Conservation (phyloP, 257 asterid genomes). For the Avicennia marina region DNA sequence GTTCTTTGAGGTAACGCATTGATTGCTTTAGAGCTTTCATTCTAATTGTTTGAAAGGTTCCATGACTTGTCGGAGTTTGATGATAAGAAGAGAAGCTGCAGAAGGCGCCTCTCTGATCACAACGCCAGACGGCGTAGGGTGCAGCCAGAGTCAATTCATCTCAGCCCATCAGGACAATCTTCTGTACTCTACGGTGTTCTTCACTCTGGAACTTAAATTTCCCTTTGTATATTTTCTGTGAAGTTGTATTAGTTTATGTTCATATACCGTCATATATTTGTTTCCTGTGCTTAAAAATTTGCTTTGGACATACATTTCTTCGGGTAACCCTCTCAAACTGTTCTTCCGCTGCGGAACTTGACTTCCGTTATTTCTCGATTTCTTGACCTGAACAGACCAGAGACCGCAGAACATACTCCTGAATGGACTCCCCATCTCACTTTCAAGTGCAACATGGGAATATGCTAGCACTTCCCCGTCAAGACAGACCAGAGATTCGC, state of each 20-base stretch:
- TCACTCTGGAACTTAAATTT: no score
- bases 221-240: no score
- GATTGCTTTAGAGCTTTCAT: no score
- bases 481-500: constrained; percentile 12
- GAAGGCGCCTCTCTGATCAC: constrained; percentile 72
- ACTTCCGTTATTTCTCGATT: background rate
- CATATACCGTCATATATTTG: no score
- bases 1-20: no score
- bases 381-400: constrained; percentile 15
- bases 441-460: constrained; percentile 29
- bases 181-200: constrained; percentile 44
- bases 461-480: constrained; percentile 1
- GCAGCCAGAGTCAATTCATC: constrained; percentile 46
- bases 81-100: constrained; percentile 73
- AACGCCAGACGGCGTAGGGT: constrained; percentile 78
- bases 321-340: no score
- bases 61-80: constrained; percentile 74
- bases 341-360: no score
- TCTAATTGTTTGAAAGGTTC: constrained; percentile 43
- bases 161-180: constrained; percentile 28
- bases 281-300: no score
- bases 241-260: no score
- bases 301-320: no score
- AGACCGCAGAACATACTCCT: constrained; percentile 23
- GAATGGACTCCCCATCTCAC: constrained; percentile 29